phyloP scores from a whole-genome alignment of 148 eudicot species.

The Dysphania ambrosioides region DNA sequence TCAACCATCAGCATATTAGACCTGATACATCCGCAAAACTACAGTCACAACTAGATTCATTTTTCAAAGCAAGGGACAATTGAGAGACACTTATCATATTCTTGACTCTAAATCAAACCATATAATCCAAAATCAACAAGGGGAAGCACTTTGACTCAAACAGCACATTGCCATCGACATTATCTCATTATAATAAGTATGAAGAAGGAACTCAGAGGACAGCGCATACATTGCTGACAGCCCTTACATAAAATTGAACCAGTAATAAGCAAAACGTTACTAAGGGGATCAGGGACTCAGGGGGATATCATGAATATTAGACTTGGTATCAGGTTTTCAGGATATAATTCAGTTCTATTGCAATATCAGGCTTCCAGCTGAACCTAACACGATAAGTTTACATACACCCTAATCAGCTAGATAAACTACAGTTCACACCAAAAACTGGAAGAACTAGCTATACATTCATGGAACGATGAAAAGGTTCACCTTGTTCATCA shows the following conservation, averaged over 20 bases:
- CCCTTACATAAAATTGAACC: too few relatives aligned
- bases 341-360: neutral
- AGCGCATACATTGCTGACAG: neutral
- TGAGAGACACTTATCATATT: neutral
- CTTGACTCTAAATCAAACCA: neutral
- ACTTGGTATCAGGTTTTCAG: conserved; percentile 4
- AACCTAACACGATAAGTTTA: neutral
- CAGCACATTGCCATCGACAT: neutral
- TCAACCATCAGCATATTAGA: neutral
- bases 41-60: neutral
- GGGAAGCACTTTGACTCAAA: too few relatives aligned
- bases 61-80: neutral
- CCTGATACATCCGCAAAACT: neutral
- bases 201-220: neutral
- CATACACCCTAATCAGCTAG: neutral
- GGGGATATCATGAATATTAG: neutral
- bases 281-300: neutral
- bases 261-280: neutral
- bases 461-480: neutral
- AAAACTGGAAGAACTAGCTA: neutral
- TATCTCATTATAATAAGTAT: neutral
- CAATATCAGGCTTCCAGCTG: neutral
- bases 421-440: neutral
- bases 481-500: neutral
- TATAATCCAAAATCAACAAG: neutral